phyloP scores from a whole-genome alignment of 306 rosid species.

The Cyclanthera cordifolia region DNA sequence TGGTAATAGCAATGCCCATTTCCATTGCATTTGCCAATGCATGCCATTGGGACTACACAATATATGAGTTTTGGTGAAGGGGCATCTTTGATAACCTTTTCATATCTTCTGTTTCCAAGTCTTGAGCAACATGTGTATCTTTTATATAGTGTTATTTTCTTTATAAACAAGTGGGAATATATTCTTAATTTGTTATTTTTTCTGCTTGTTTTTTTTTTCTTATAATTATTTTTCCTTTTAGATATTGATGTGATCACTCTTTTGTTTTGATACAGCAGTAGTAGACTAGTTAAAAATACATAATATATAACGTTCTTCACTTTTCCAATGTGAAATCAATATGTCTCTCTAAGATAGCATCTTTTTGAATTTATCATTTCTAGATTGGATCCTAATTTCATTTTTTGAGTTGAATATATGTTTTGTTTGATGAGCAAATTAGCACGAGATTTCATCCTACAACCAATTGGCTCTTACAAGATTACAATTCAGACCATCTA shows the following conservation, averaged over 20 bases:
- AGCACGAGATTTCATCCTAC: background rate
- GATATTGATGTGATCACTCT: no score
- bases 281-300: no score
- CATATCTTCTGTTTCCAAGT: background rate
- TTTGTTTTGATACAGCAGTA: no score
- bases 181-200: background rate
- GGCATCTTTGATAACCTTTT: constrained; percentile 4
- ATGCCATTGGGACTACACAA: constrained; percentile 9
- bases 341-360: no score
- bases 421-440: background rate
- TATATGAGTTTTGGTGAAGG: constrained; percentile 13
- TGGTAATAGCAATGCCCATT: constrained; percentile 4
- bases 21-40: background rate
- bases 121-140: background rate
- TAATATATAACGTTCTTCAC: no score
- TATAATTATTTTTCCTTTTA: background rate
- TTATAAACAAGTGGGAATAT: background rate
- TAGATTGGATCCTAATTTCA: no score
- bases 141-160: background rate
- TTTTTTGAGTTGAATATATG: no score
- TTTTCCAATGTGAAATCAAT: background rate
- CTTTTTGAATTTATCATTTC: no score
- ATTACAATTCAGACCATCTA: no score
- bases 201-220: background rate
- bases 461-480: no score